phyloP scores from a whole-genome alignment of 2,329 filamentous ascomycete species.

The Xylariaceae sp. region DNA sequence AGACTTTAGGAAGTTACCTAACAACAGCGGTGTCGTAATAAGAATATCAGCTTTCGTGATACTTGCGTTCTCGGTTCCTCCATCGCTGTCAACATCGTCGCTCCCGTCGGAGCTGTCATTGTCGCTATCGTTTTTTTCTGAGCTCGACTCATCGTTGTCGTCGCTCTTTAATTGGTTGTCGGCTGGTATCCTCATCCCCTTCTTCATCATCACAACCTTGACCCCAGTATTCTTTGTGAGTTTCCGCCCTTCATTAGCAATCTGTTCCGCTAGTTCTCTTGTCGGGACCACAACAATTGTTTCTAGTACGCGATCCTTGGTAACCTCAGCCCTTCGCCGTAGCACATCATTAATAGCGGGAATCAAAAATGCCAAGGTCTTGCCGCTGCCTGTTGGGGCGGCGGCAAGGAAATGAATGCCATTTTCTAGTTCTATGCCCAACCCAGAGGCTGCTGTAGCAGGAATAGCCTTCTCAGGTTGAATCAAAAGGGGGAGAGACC shows the following conservation, averaged over 20 bases:
- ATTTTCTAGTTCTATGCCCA: conserved; percentile 38
- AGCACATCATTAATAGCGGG: conserved; percentile 82
- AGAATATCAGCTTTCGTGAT: conserved; percentile 78
- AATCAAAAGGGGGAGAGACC: conserved; percentile 79
- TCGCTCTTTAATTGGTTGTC: conserved; percentile 43
- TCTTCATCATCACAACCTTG: conserved; percentile 81
- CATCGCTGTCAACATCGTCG: conserved; percentile 47
- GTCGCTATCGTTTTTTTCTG: conserved; percentile 32
- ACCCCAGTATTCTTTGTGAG: conserved; percentile 78
- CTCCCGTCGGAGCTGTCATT: conserved; percentile 46
- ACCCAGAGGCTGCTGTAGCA: conserved; percentile 44
- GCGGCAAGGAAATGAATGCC: conserved; percentile 81
- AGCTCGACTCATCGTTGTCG: conserved; percentile 30
- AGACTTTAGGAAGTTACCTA: conserved; percentile 74
- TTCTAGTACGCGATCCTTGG: conserved; percentile 61
- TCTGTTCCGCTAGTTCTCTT: conserved; percentile 79
- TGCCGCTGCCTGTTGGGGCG: conserved; percentile 94
- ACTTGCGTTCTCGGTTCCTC: conserved; percentile 42
- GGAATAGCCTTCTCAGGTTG: conserved; percentile 57
- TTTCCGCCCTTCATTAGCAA: conserved; percentile 86
- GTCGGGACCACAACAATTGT: conserved; percentile 80
- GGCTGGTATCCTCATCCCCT: conserved; percentile 75
- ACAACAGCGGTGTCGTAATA: conserved; percentile 78
- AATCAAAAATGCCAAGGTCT: conserved; percentile 92
- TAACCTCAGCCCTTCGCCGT: conserved; percentile 57